Base-by-base conservation (phyloP, 1,284 basidiomycete genomes). In the Ganoderma boninense region DNA sequence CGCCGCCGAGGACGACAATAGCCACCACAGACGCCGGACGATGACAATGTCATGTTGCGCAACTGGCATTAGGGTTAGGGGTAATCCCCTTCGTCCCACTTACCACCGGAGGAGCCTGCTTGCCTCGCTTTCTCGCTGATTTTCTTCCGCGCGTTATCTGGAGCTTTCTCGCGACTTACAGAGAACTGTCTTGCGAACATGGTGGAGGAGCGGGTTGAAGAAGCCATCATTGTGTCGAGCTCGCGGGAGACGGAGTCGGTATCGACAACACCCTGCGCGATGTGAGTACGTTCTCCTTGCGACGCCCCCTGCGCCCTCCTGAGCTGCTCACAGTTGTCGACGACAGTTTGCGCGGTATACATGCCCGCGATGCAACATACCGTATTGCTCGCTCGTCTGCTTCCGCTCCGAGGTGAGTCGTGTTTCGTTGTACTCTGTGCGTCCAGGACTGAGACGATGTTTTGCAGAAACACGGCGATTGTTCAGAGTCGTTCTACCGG, bases 341-440 rank as follows among this genome's bases (percentile, higher is more conserved):
- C 86, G 90, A 76, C 92, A 94, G 77, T 86, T 93, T 74, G 87
- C 92, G 11, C 90, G 89, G 76, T 96, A 96, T 79, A 91, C 89
- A 0, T 96, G 94, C 74, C 92, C 95, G 38, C 84, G 84, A 23
- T 96, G 95, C 82, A 95, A 95, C 77, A 81, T 92, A 18, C 87
- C 87, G 0, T 95, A 95, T 75, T 96, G 94, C 81, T 93, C 92
- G 20, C 79, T 95, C 52, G 83, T 84, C 16, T 96, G 94, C 79
- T 96, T 94, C 80, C 89, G 91, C 44, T 91, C 91, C 40, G 84
- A 89, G 81, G 92, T 91, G 78, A 68, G 7, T n/a, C 14, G 0
- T 54, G 1, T 10, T 62, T 26, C 29, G 16, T 32, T 20, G 38
- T 38, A 38, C 38, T 38, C 7, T 2, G 18, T 14, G 4, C 6